These are phyloP conservation scores for Trichophyton rubrum DNA, from an alignment of 2,329 filamentous ascomycete species.

Conservation along the genomic window DNA sequence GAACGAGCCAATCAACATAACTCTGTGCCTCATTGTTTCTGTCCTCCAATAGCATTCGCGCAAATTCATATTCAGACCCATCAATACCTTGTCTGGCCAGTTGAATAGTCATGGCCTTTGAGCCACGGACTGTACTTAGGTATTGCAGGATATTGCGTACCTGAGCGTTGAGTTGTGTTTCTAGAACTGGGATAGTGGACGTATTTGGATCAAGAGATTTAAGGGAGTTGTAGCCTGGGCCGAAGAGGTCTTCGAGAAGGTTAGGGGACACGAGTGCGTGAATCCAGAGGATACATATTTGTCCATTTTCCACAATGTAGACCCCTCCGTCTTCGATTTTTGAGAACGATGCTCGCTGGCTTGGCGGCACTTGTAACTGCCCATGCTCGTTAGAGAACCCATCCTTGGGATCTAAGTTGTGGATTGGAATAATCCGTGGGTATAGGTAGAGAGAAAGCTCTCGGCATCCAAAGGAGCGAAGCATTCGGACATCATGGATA, in stretches of 20 bases:
- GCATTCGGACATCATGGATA: slow-evolving; percentile 80
- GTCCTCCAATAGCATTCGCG: slow-evolving; percentile 78
- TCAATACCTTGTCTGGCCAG: slow-evolving; percentile 85
- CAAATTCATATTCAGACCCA: slow-evolving; percentile 94
- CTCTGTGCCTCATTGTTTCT: slow-evolving; percentile 95
- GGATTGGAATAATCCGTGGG: slow-evolving; percentile 80
- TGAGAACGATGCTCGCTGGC: slow-evolving; percentile 71
- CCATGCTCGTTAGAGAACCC: slow-evolving; percentile 90
- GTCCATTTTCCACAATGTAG: slow-evolving; percentile 91
- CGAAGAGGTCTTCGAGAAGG: slow-evolving; percentile 80
- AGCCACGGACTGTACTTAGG: slow-evolving; percentile 64
- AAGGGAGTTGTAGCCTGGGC: slow-evolving; percentile 57
- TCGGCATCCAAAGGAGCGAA: slow-evolving; percentile 72
- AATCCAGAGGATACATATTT: slow-evolving; percentile 82
- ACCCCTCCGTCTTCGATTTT: slow-evolving; percentile 85
- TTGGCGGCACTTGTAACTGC: slow-evolving; percentile 69
- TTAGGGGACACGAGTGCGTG: slow-evolving; percentile 88
- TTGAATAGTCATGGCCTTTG: slow-evolving; percentile 79
- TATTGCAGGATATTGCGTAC: slow-evolving; percentile 89
- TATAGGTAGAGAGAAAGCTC: slow-evolving; percentile 91
- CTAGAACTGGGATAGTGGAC: slow-evolving; percentile 65
- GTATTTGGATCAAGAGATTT: slow-evolving; percentile 70
- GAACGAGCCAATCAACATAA: slow-evolving; percentile 97
- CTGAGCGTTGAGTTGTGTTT: slow-evolving; percentile 89
- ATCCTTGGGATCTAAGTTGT: slow-evolving; percentile 76